Conservation (phyloP, 176 grass and related monocot genomes). For the Stipa capillata region DNA sequence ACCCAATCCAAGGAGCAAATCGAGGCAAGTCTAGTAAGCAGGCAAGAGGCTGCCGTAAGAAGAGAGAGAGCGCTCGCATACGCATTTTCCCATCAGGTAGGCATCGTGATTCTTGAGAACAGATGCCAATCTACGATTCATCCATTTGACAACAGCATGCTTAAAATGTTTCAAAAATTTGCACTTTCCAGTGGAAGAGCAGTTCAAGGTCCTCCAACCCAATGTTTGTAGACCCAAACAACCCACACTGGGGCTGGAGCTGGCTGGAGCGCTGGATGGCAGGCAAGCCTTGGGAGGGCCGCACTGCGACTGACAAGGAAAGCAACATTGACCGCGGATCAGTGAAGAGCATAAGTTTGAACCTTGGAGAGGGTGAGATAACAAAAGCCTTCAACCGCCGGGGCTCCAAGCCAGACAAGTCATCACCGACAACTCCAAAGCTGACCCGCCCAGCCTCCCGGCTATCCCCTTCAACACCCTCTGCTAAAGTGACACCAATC, state of each 20-base stretch:
- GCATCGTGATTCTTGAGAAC: not conserved
- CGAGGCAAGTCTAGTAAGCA: constrained; percentile 83
- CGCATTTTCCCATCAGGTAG: constrained; percentile 98
- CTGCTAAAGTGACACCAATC: constrained; percentile 36
- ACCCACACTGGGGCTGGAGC: constrained; percentile 98
- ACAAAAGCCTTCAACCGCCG: constrained; percentile 74
- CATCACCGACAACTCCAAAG: constrained; percentile 47
- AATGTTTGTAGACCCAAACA: constrained; percentile 94
- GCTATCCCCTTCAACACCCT: constrained; percentile 48
- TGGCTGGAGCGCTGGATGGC: constrained; percentile 99
- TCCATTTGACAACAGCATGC: not conserved
- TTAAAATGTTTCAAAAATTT: constrained; percentile 24
- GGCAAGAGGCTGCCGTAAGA: constrained; percentile 81
- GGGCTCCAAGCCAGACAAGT: constrained; percentile 52
- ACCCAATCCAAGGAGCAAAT: constrained; percentile 88
- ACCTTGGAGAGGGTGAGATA: constrained; percentile 76
- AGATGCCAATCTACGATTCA: not conserved
- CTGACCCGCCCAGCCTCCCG: constrained; percentile 29
- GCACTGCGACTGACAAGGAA: constrained; percentile 47
- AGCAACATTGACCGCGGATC: constrained; percentile 45
- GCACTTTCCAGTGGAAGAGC: constrained; percentile 75
- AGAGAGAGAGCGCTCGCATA: constrained; percentile 93
- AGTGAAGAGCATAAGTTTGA: constrained; percentile 39
- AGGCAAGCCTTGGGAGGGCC: constrained; percentile 69
- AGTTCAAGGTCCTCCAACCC: constrained; percentile 71